Evolutionary conservation across 306 rosid genomes (phyloP), one percentile per base, ranked within the genome.

Genomic region (Gillenia trifoliata): DNA sequence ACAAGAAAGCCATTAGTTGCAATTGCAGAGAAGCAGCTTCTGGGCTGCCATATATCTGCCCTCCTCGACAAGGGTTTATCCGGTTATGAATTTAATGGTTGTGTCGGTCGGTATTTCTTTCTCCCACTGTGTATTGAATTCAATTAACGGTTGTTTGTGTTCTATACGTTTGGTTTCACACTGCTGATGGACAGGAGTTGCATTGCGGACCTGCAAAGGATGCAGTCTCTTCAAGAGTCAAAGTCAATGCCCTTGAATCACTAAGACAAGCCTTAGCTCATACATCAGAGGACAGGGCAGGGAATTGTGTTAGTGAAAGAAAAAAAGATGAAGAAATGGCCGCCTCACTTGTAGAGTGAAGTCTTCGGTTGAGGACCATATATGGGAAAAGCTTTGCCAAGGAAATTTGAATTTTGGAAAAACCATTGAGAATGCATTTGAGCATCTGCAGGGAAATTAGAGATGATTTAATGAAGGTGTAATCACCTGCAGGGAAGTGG

Each of bases 311-410:
- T 92, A 93, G 99, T 91, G 71, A 97, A 94, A 66, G 99, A n/a
- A n/a, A 94, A 82, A 94, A 94, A 81, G 99, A 94, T 77, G 92
- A 86, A 83, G 99, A 94, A 78, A 94, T 94, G 99, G 97, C 92
- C 60, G 78, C 91, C 60, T 87, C 88, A 65, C 97, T 94, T 85
- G 80, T 94, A 72, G 99, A 94, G 66, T 94, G 79, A 94, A 94
- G 89, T 90, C 92, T 80, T 87, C 95, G 73, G 96, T 94, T 71
- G n/a, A n/a, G n/a, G 97, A 92, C 80, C 87, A 79, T 43, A 94
- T 87, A 86, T 94, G 97, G 99, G 99, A 92, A 88, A 77, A 90
- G 99, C 84, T 94, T 88, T 87, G 82, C 40, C 82, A 94, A 92
- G 89, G n/a, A n/a, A n/a, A n/a, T n/a, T n/a, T n/a, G n/a, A n/a